Evolutionary conservation across 257 asterid species (phyloP).

Genomic region (Solanum ossicruentum): DNA sequence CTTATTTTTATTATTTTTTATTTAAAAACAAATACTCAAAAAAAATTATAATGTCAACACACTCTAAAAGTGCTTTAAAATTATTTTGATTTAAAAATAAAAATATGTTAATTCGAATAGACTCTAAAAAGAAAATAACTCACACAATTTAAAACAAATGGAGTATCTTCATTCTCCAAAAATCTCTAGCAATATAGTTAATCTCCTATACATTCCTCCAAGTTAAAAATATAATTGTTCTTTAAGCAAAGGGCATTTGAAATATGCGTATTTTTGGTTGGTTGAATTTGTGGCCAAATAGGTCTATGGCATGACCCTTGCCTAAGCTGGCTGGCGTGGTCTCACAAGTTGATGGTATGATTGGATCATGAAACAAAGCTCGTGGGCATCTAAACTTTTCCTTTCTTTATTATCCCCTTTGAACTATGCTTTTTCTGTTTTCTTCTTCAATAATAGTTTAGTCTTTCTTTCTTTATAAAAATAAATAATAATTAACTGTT

Average conservation of each 20-base stretch:
- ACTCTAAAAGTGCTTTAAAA: too few relatives aligned
- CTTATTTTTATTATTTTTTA: too few relatives aligned
- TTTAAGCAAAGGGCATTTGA: neutral
- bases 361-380: conserved; percentile 63
- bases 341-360: conserved; percentile 49
- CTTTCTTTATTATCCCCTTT: neutral
- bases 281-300: conserved; percentile 7
- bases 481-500: conserved; percentile 18
- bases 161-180: neutral
- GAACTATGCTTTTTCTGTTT: neutral
- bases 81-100: neutral
- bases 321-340: conserved; percentile 37
- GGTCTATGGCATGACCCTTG: conserved; percentile 9
- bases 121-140: neutral
- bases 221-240: neutral
- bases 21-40: too few relatives aligned
- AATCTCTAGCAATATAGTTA: neutral
- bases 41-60: too few relatives aligned
- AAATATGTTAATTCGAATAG: neutral
- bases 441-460: neutral
- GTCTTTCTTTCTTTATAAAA: conserved; percentile 2
- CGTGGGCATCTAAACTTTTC: conserved; percentile 54
- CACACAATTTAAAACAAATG: neutral
- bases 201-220: neutral
- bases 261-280: conserved; percentile 10